Evolutionary conservation across 108 stramenopile species (phyloP).

Genomic region (Pseudonitzschia multistriata): DNA sequence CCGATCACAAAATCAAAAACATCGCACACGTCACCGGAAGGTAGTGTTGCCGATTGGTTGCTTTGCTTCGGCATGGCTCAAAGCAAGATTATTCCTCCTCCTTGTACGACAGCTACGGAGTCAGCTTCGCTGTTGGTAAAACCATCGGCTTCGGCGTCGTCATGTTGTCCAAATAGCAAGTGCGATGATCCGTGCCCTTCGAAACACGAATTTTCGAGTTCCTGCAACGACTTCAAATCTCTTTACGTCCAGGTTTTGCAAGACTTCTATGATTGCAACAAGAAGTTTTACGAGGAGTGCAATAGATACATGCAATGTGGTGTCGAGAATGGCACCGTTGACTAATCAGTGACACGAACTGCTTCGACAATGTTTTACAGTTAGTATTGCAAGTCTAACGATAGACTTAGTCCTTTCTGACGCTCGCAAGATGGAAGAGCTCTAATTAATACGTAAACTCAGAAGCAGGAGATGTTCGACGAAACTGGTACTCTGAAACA

Average conservation of each 20-base stretch:
- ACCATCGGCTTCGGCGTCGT: not conserved
- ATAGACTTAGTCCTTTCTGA: too few relatives aligned
- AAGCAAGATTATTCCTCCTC: not conserved
- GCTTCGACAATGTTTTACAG: not conserved
- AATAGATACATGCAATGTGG: slow-evolving; percentile 14
- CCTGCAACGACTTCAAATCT: slow-evolving; percentile 4
- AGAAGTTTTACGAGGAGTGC: slow-evolving; percentile 11
- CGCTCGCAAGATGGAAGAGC: too few relatives aligned
- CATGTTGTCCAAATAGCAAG: not conserved
- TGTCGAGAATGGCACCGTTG: not conserved
- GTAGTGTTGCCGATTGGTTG: slow-evolving; percentile 10
- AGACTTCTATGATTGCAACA: slow-evolving; percentile 15
- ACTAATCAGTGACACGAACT: not conserved
- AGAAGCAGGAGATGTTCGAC: too few relatives aligned
- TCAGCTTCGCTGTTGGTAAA: not conserved
- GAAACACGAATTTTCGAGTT: not conserved
- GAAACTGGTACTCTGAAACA: too few relatives aligned
- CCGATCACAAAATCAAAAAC: not conserved
- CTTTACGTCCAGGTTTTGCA: slow-evolving; percentile 2
- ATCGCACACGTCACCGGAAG: not conserved
- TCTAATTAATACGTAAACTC: too few relatives aligned
- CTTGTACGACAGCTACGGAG: not conserved
- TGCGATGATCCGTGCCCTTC: not conserved
- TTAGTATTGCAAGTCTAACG: not conserved
- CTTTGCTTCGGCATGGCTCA: not conserved